Conservation (phyloP, 148 eudicot genomes). For the Pouteria glomerata region DNA sequence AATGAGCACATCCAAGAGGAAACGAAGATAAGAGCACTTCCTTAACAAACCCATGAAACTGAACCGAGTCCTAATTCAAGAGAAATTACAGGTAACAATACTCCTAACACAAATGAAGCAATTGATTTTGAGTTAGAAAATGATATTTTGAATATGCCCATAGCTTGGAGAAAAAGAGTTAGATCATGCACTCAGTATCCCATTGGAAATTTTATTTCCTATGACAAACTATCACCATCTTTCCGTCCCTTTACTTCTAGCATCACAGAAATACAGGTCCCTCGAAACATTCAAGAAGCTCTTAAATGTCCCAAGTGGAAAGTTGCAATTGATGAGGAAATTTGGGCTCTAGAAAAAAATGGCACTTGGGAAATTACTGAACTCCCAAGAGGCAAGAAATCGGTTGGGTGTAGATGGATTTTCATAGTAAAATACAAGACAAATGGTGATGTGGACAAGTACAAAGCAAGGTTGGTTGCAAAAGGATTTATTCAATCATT, state of each 20-base stretch:
- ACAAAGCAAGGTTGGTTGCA: neutral
- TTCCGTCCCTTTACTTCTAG: too few relatives aligned
- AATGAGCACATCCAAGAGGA: neutral
- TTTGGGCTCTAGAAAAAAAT: too few relatives aligned
- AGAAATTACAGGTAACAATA: neutral
- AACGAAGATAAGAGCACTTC: neutral
- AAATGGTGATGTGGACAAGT: neutral
- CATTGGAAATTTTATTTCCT: neutral
- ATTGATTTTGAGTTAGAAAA: neutral
- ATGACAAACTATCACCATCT: too few relatives aligned
- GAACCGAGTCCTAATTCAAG: neutral
- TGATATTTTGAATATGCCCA: neutral
- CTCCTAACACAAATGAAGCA: too few relatives aligned
- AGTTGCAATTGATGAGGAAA: too few relatives aligned
- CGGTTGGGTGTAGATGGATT: too few relatives aligned
- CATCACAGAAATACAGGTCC: too few relatives aligned
- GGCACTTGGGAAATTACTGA: too few relatives aligned
- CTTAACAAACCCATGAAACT: neutral
- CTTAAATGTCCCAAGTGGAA: too few relatives aligned
- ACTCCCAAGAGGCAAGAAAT: too few relatives aligned
- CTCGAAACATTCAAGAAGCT: too few relatives aligned
- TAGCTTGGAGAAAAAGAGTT: neutral
- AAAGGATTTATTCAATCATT: too few relatives aligned
- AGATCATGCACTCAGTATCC: neutral
- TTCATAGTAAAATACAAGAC: neutral